Conservation (phyloP, 495 filamentous ascomycete genomes). For the Hypoxylon subgilvum region DNA sequence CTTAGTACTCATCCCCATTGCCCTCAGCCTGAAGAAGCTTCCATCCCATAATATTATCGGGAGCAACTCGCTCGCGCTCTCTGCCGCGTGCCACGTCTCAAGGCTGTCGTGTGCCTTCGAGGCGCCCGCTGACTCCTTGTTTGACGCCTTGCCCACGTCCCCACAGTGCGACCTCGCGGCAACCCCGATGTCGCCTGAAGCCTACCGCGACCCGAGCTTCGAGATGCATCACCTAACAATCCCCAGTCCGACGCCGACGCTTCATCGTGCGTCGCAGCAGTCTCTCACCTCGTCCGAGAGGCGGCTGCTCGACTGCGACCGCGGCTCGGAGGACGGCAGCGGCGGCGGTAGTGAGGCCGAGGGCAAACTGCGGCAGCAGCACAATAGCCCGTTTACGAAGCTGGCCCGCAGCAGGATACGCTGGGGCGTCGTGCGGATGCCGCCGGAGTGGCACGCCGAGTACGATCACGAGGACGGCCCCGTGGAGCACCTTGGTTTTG, state of each 20-base stretch:
- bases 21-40: slow-evolving; percentile 12
- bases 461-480: slow-evolving; percentile 8
- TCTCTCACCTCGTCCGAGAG: slow-evolving; percentile 3
- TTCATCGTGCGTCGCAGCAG: too few relatives aligned
- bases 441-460: slow-evolving; percentile 19
- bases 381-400: slow-evolving; percentile 11
- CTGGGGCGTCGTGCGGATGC: slow-evolving; percentile 32
- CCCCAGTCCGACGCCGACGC: background rate
- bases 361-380: background rate
- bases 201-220: background rate
- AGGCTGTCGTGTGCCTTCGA: slow-evolving; percentile 14
- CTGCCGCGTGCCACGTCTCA: slow-evolving; percentile 32
- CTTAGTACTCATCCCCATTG: slow-evolving; percentile 11
- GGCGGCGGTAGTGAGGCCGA: background rate
- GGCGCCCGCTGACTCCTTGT: background rate
- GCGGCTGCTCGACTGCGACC: slow-evolving; percentile 1
- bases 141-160: background rate
- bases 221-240: slow-evolving; percentile 9
- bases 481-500: slow-evolving; percentile 27
- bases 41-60: slow-evolving; percentile 29
- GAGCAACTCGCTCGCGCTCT: slow-evolving; percentile 31
- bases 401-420: slow-evolving; percentile 29
- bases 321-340: background rate
- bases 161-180: slow-evolving; percentile 1
- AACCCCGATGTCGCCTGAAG: slow-evolving; percentile 3